phyloP scores from a whole-genome alignment of 805 yeast species.

The Cyberlindnera lachancei region DNA sequence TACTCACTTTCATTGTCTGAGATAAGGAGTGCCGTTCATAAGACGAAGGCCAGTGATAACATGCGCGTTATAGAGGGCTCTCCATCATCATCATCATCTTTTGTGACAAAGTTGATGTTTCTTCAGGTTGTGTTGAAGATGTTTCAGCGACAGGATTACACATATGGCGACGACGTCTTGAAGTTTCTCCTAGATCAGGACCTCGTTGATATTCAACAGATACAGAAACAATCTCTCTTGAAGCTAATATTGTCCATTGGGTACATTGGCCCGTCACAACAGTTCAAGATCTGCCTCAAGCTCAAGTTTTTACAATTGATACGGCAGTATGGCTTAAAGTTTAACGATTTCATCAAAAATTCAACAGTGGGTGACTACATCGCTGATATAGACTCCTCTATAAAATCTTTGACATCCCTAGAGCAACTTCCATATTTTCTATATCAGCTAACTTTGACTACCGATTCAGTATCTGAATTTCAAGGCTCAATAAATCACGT shows the following conservation, averaged over 20 bases:
- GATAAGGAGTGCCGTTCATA: slow-evolving; percentile 4
- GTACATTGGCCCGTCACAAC: slow-evolving; percentile 9
- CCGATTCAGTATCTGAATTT: slow-evolving; percentile 8
- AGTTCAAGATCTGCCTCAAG: slow-evolving; percentile 16
- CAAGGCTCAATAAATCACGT: slow-evolving; percentile 1
- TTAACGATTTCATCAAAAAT: slow-evolving; percentile 16
- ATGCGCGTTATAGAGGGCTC: too few species aligned
- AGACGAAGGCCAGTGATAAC: background rate
- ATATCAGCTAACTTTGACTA: slow-evolving; percentile 6
- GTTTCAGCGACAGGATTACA: slow-evolving; percentile 13
- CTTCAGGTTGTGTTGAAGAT: slow-evolving; percentile 17
- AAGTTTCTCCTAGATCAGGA: slow-evolving; percentile 10
- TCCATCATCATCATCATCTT: background rate
- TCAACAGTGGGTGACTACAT: slow-evolving; percentile 6
- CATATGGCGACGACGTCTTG: slow-evolving; percentile 3
- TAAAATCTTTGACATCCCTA: slow-evolving; percentile 2
- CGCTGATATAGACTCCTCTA: slow-evolving; percentile 2
- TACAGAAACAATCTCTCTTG: slow-evolving; percentile 10
- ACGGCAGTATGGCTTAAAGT: slow-evolving; percentile 9
- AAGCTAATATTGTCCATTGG: slow-evolving; percentile 17
- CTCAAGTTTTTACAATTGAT: slow-evolving; percentile 17
- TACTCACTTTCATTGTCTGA: slow-evolving; percentile 4
- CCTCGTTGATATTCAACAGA: slow-evolving; percentile 1
- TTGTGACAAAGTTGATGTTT: slow-evolving; percentile 13
- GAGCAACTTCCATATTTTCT: slow-evolving; percentile 12